phyloP scores from a whole-genome alignment of 2,329 filamentous ascomycete genomes.

The Aspergillus udagawae region DNA sequence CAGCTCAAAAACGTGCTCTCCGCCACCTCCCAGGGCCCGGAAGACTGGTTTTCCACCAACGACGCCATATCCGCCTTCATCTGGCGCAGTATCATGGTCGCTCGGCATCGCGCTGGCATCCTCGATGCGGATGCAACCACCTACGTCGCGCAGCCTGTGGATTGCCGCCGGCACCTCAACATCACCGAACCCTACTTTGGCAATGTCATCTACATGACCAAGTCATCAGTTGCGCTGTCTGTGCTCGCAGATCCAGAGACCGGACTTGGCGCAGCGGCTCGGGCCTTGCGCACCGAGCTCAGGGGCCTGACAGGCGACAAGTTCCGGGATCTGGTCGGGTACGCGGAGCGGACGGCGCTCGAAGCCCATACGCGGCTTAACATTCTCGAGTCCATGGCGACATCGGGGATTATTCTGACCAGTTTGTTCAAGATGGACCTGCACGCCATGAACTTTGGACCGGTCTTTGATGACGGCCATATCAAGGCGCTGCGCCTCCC shows the following conservation, averaged over 20 bases:
- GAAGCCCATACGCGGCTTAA: not conserved
- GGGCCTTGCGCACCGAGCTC: not conserved
- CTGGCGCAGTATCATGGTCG: not conserved
- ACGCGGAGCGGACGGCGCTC: not conserved
- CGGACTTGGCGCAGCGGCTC: not conserved
- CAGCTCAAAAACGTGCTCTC: not conserved
- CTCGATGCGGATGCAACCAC: not conserved
- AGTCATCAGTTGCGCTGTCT: not conserved
- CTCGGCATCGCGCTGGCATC: not conserved
- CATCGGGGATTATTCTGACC: not conserved
- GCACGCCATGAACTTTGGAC: not conserved
- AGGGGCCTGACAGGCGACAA: not conserved
- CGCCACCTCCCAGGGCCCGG: not conserved
- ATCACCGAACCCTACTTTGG: not conserved
- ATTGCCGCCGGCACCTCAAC: not conserved
- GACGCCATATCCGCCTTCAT: not conserved
- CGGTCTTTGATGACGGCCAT: not conserved
- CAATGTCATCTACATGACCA: not conserved
- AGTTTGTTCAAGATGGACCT: not conserved
- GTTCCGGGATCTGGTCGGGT: not conserved
- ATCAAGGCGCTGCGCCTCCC: not conserved
- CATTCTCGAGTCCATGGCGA: not conserved
- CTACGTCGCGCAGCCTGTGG: not conserved
- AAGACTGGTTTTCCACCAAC: not conserved
- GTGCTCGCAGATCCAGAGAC: not conserved